Base-by-base conservation (phyloP, 2,329 filamentous ascomycete genomes). In the Periconia digitata region DNA sequence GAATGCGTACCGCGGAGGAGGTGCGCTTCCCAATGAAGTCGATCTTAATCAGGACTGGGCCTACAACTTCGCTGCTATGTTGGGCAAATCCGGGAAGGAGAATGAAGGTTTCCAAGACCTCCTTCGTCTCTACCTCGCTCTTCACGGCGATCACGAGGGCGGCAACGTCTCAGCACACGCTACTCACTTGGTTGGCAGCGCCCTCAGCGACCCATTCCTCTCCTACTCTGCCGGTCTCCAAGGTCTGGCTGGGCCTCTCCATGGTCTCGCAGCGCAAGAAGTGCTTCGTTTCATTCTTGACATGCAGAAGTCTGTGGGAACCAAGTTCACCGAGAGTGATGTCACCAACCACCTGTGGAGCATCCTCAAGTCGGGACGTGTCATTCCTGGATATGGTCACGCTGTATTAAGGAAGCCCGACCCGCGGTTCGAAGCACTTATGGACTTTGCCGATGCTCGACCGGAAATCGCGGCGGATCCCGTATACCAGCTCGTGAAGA, bases 81-180 rank as follows among this genome's bases (percentile, higher is more conserved):
- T 97, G 45, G 92, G 92, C 67, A 96, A 95, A 78, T 84, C 86
- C 43, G 90, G 91, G 59, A 84, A 87, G 73, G 80, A 95, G 74
- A 87, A 97, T 62, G 89, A 92, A 75, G 88, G 89, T 71, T 96
- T 99, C 82, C 92, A 97, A 71, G 94, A 99, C 66, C 81, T 99
- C 17, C 82, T 99, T 54, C 85, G 94, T 61, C 79, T 99, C 24
- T 99, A 99, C 75, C 85, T 99, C 20, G 92, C 94, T 42, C 86
- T 99, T 5, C 94, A 99, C 74, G 94, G 94, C 55, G 94, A 99
- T 74, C 94, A 99, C 76, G 94, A 99, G 76, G 94, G 94, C 53
- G 94, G 94, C 49, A 99, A 99, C 63, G 94, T 99, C 54, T 96
- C 92, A 34, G 94, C 94, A 1, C 94, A 99, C 71, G 78, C 94